Evolutionary conservation across 129 eudicot genomes (phyloP), one percentile per base, ranked within the genome.

Genomic region (Flaveria robusta): DNA sequence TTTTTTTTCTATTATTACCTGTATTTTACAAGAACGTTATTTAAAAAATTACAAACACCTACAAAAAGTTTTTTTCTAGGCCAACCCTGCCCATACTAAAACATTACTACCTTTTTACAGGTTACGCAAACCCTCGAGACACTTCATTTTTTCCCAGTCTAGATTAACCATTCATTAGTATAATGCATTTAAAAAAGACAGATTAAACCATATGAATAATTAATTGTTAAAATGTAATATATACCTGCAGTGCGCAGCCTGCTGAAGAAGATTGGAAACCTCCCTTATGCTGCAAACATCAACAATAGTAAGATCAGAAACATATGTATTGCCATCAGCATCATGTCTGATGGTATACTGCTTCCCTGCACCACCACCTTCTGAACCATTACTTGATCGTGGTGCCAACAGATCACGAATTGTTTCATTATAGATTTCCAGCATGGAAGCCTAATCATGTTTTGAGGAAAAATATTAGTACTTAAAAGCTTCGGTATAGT

Each of bases 191-290:
- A 50, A 34, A 49, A 27, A 34, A 34, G 39, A 34, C 39, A 34
- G 5, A 19, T 14, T n/a, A 39, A 66, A n/a, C 50, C 59, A 24
- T 27, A 24, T 26, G 23, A 45, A 46, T 7, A 60, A 27, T 9
- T 11, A 62, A 19, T 26, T 45, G 77, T 39, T 7, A 58, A 22
- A 13, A 58, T 18, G 15, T 20, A 43, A 68, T 34, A 70, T 9
- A 3, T 5, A 88, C 93, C 93, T 88, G 90, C 90, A 86, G 42
- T 81, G 85, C 42, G 86, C 90, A 76, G 93, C 93, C 78, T 86
- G 83, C 60, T 79, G 85, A 69, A 88, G 84, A 80, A 88, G 86
- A 79, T 51, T 71, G 7, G 87, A 79, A 65, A 88, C 93, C 66
- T 88, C 88, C 47, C 46, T 81, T 56, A 80, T 75, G 56, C 85